These are phyloP conservation scores for Sarocladium brachiariae DNA, from an alignment of 2,329 filamentous ascomycete species.

Conservation along the genomic window DNA sequence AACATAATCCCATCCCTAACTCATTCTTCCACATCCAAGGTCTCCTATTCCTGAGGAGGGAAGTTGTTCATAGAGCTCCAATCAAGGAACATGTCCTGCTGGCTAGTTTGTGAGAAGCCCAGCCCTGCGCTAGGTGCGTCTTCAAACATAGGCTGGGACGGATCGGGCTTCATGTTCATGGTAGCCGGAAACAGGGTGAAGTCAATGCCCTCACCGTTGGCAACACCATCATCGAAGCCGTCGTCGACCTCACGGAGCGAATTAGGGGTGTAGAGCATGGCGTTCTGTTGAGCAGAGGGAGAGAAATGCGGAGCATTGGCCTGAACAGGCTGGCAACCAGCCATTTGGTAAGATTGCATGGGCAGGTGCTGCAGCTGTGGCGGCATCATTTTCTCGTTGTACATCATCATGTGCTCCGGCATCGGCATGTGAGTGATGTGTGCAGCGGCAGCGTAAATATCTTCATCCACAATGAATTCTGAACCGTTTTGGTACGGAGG, in stretches of 20 bases:
- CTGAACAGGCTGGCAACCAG: constrained; percentile 11
- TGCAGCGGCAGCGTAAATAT: constrained; percentile 53
- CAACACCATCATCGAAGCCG: constrained; percentile 49
- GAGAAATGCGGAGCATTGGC: constrained; percentile 51
- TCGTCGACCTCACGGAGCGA: constrained; percentile 59
- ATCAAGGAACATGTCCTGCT: constrained; percentile 44
- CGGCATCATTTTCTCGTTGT: constrained; percentile 37
- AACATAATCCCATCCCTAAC: neutral
- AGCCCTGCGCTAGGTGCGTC: constrained; percentile 43
- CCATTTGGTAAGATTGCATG: constrained; percentile 9
- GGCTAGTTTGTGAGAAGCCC: constrained; percentile 45
- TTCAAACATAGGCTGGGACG: constrained; percentile 40
- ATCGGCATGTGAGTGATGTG: constrained; percentile 44
- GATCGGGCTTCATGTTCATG: constrained; percentile 29
- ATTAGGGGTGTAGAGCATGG: constrained; percentile 62
- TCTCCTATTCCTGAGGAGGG: constrained; percentile 23
- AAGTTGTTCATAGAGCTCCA: constrained; percentile 31
- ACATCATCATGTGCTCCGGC: constrained; percentile 22
- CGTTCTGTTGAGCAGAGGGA: constrained; percentile 59
- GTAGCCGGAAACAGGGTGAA: constrained; percentile 55
- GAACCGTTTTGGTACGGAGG: constrained; percentile 54
- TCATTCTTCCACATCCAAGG: constrained; percentile 9
- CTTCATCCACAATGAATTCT: constrained; percentile 55
- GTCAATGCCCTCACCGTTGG: constrained; percentile 43
- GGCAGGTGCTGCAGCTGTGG: constrained; percentile 31